A percentile compares a stretch with the other conserved stretches of the same genome.
These are phyloP conservation scores for Candida bentonensis DNA, from an alignment of 805 yeast species.

Conservation along the genomic window DNA sequence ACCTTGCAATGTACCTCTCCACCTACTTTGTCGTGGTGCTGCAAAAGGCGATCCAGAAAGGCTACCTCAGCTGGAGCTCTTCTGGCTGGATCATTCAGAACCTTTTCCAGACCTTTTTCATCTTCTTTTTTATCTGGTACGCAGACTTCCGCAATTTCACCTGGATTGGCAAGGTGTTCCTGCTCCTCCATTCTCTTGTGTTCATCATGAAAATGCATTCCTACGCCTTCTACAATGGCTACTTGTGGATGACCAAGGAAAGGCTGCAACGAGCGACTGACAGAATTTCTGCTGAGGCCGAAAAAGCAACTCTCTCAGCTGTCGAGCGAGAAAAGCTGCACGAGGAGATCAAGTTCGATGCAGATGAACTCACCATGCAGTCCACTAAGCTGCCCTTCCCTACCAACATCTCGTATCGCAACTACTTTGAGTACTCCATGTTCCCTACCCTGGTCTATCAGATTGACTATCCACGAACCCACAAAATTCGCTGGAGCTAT, in stretches of 20 bases:
- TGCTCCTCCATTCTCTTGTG: conserved; percentile 74
- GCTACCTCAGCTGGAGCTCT: conserved; percentile 41
- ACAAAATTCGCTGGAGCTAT: conserved; percentile 52
- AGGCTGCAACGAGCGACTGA: conserved; percentile 9
- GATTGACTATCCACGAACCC: conserved; percentile 67
- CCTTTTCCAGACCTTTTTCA: conserved; percentile 38
- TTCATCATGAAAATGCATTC: conserved; percentile 93
- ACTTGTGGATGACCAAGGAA: conserved; percentile 32
- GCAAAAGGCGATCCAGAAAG: conserved; percentile 38
- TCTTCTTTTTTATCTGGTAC: conserved; percentile 39
- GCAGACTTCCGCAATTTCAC: conserved; percentile 49
- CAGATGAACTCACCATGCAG: conserved; percentile 54
- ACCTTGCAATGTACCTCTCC: conserved; percentile 56
- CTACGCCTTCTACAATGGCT: conserved; percentile 83
- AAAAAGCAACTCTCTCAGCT: neutral
- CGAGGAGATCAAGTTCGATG: conserved; percentile 51
- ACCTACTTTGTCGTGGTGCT: conserved; percentile 46
- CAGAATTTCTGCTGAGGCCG: conserved; percentile 3
- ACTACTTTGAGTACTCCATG: conserved; percentile 71
- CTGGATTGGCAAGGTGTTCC: conserved; percentile 84
- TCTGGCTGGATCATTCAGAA: conserved; percentile 54
- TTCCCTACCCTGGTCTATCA: conserved; percentile 70
- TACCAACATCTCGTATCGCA: conserved; percentile 42
- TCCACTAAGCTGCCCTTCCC: conserved; percentile 47
- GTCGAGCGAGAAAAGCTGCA: conserved; percentile 22